A percentile compares a stretch with the other conserved stretches of the same genome.
Conservation (phyloP, 1,284 basidiomycete genomes). For the Cutaneotrichosporon spelunceum region DNA sequence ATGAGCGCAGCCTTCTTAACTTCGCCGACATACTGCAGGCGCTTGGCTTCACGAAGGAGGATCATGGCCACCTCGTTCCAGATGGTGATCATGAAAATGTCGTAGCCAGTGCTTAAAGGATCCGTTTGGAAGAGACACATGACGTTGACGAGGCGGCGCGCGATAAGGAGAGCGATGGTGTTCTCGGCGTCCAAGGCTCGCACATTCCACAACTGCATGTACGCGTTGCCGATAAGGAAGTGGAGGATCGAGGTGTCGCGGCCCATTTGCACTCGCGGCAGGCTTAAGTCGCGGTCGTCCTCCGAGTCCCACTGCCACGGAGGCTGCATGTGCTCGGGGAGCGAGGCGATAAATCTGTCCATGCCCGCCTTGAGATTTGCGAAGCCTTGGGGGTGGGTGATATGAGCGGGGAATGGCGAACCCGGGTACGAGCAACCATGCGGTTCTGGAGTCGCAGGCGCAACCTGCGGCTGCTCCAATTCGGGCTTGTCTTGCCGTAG, state of each 20-base stretch:
- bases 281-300: constrained; percentile 9
- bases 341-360: constrained; percentile 19
- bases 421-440: constrained; percentile 23
- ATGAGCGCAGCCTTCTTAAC: constrained; percentile 23
- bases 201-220: constrained; percentile 35
- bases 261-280: constrained; percentile 18
- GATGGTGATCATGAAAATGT: constrained; percentile 31
- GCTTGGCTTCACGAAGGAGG: constrained; percentile 31
- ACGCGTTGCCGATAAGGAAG: constrained; percentile 32
- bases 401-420: constrained; percentile 15
- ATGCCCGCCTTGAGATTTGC: constrained; percentile 19
- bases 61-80: constrained; percentile 38
- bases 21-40: constrained; percentile 19
- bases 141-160: constrained; percentile 30
- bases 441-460: not conserved
- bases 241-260: constrained; percentile 24
- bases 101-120: constrained; percentile 27
- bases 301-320: constrained; percentile 36
- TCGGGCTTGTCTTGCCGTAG: constrained; percentile 27
- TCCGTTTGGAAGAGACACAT: constrained; percentile 29
- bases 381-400: constrained; percentile 23
- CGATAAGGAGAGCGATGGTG: constrained; percentile 28
- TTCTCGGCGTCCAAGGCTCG: constrained; percentile 28
- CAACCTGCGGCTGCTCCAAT: constrained; percentile 5
- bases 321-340: constrained; percentile 33